Evolutionary conservation across 78 protist genomes (phyloP), one percentile per base, ranked within the genome.

Genomic region (Neovahlkampfia damariscottae): DNA sequence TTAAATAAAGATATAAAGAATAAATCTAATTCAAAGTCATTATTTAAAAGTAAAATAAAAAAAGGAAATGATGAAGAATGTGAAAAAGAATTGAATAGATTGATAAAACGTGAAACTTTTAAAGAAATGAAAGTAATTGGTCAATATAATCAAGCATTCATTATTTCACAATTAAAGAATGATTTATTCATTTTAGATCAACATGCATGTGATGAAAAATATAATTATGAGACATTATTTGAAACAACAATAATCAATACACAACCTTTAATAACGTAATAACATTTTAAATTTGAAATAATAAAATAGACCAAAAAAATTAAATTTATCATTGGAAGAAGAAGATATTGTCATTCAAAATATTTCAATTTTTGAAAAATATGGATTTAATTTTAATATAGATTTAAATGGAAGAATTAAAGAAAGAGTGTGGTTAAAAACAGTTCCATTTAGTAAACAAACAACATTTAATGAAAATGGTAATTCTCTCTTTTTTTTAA

Each of bases 151-250:
- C 19, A 32, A 4, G 96, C 95, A 6, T 95, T 95, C 79, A 90
- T 95, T 4, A 41, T 95, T 10, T 88, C 95, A 2, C 30, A 69
- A 8, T 41, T 86, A 27, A 86, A 72, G 40, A 5, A 19, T 8
- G 94, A 91, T 41, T 80, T 93, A 1, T 93, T 88, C 80, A 86
- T 95, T 67, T 30, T 95, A 50, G 95, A 88, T 75, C 94, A 89
- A 89, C 99, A 96, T 75, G 99, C 99, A 27, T 76, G 96, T 32
- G 98, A 96, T 58, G 99, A 96, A 70, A 94, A 88, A 67, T 87
- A 67, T 84, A 88, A 92, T 58, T 96, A 58, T 40, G 98, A 95
- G 70, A 9, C 40, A 8, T 84, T 92, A 32, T 76, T 28, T 1
- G 8, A 0, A 2, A 1, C 8, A 28, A 67, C n/a, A n/a, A n/a